Conservation (phyloP, 306 rosid species). For the Phaseolus lunatus region DNA sequence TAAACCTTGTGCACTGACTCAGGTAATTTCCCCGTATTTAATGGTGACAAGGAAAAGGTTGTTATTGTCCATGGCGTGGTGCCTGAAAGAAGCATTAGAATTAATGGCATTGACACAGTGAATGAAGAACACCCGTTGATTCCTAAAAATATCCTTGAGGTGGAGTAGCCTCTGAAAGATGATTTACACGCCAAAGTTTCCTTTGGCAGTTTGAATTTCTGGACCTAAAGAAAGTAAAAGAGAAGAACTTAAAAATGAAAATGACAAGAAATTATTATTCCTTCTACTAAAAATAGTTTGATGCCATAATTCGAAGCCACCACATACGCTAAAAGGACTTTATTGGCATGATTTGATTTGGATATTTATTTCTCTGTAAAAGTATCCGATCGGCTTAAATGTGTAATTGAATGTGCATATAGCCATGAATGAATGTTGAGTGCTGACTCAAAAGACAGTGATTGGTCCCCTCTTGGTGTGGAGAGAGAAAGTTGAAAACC, state of each 20-base stretch:
- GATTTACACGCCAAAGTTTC: conserved; percentile 22
- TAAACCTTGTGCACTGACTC: no score
- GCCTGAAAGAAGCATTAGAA: conserved; percentile 27
- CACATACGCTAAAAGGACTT: conserved; percentile 31
- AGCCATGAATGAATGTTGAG: conserved; percentile 3
- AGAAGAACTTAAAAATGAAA: no score
- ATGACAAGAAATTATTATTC: neutral
- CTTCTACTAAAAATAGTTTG: conserved; percentile 23
- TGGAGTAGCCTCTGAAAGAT: neutral
- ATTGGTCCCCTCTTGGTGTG: conserved; percentile 42
- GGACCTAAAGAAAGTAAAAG: neutral
- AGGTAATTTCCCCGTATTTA: neutral
- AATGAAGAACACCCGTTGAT: conserved; percentile 10
- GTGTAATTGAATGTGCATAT: conserved; percentile 29
- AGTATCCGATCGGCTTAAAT: neutral
- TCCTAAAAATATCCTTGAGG: neutral
- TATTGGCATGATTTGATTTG: conserved; percentile 39
- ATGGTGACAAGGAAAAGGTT: neutral
- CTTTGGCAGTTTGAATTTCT: conserved; percentile 10
- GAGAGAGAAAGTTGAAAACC: conserved; percentile 23
- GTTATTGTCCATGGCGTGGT: conserved; percentile 4
- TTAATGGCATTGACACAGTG: conserved; percentile 33
- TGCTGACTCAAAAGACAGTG: conserved; percentile 31
- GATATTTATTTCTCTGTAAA: conserved; percentile 27
- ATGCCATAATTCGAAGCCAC: conserved; percentile 24